These are phyloP conservation scores for Raffaelea deltoideospora DNA, from an alignment of 2,329 filamentous ascomycete genomes.

Conservation along the genomic window DNA sequence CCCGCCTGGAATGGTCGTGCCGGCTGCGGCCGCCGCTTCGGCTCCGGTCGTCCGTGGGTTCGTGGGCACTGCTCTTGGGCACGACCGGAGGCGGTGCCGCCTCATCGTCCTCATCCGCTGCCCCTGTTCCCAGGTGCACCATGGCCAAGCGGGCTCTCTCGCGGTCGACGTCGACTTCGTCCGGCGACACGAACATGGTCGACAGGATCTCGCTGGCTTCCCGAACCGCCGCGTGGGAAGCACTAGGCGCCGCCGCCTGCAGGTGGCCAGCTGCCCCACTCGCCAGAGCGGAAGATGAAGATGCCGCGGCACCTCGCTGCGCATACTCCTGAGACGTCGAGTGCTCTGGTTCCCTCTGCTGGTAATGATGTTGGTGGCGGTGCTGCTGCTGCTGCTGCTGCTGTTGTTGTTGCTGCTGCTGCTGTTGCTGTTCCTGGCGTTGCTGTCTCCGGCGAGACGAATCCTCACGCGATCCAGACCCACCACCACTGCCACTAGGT, in stretches of 20 bases:
- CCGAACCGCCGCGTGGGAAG: constrained; percentile 46
- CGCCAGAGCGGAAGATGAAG: too few relatives aligned
- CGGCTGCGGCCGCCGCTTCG: constrained; percentile 37
- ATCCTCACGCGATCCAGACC: constrained; percentile 14
- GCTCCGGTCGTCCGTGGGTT: constrained; percentile 22
- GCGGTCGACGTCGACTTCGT: constrained; percentile 56
- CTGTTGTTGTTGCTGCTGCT: constrained; percentile 12
- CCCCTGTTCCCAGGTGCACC: constrained; percentile 25
- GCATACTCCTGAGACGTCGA: constrained; percentile 19
- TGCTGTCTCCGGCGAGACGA: constrained; percentile 24
- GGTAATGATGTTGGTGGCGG: too few relatives aligned
- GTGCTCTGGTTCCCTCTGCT: too few relatives aligned
- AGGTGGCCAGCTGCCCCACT: too few relatives aligned
- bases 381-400: constrained; percentile 1
- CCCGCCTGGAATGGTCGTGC: constrained; percentile 42
- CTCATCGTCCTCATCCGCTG: constrained; percentile 27
- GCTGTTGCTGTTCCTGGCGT: constrained; percentile 14
- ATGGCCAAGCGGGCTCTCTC: constrained; percentile 56
- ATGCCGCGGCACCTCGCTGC: constrained; percentile 11
- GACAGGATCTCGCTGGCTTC: constrained; percentile 71
- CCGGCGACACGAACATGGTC: constrained; percentile 61
- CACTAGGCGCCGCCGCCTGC: constrained; percentile 28
- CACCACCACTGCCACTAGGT: background rate
- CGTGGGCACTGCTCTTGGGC: constrained; percentile 14
- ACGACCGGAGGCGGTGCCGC: constrained; percentile 28